Evolutionary conservation across 78 protist genomes (phyloP), one percentile per base, ranked within the genome.

Genomic region (Dictyostelium brefeldianum): DNA sequence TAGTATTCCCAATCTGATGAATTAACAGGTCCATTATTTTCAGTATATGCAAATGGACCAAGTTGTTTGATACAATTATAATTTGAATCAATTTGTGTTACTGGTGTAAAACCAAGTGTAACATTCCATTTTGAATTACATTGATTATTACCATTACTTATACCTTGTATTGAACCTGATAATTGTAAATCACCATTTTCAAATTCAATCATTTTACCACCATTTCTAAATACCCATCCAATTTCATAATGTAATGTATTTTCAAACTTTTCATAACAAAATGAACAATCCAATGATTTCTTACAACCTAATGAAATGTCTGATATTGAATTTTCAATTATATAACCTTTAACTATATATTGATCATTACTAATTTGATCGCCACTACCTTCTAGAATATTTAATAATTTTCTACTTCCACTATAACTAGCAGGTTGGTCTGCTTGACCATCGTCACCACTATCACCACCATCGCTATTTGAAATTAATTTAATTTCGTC

Each of bases 281-380:
- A 36, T 36, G 43, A 36, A 2, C 43, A 36, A 36, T 36, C 43
- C 43, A 36, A 36, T 36, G 43, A 3, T 36, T 36, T 36, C 2
- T 9, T 29, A 20, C 84, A 71, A 57, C 84, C 84, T 5, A 79
- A 29, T 31, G 41, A 22, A 53, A 47, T 56, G 5, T 79, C 84
- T 14, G 51, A 65, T 20, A 17, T 50, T 29, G 83, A 25, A 65
- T 29, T 65, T 22, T n/a, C 18, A 18, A 22, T 20, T 18, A 36
- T 5, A 70, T 70, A 70, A 41, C 51, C 41, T 12, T 70, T 17
- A 41, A 70, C 15, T 18, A 70, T 36, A 36, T 36, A 3, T 36
- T 36, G 43, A 36, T 36, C 43, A 36, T 36, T 36, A n/a, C n/a
- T n/a, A n/a, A n/a, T 62, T 36, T 27, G 17, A 41, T 67, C 10